A percentile compares a stretch with the other conserved stretches of the same genome.
Conservation (phyloP, 2,329 filamentous ascomycete species). For the Cladophialophora psammophila region DNA sequence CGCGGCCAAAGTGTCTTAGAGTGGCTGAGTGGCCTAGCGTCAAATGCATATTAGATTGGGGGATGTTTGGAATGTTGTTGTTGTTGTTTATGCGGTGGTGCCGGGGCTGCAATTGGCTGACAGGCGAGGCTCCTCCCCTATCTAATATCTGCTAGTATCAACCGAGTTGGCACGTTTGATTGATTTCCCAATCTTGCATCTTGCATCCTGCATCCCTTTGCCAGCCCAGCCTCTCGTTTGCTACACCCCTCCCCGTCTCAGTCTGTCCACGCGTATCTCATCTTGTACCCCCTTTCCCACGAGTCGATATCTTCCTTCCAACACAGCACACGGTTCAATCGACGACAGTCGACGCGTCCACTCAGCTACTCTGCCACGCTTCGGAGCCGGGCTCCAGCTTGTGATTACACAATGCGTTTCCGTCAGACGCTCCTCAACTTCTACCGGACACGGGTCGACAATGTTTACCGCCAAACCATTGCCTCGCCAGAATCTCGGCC, state of each 20-base stretch:
- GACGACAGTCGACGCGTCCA: constrained; percentile 29
- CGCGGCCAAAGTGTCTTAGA: not conserved
- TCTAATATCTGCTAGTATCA: too few species aligned
- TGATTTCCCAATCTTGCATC: constrained; percentile 24
- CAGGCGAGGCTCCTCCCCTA: not conserved
- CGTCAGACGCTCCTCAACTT: constrained; percentile 40
- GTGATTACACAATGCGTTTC: constrained; percentile 37
- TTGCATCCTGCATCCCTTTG: constrained; percentile 19
- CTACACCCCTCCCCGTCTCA: constrained; percentile 4
- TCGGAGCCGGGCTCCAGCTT: constrained; percentile 6
- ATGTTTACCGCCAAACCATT: not conserved
- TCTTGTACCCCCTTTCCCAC: not conserved
- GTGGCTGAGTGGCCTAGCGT: not conserved
- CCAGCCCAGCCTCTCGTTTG: constrained; percentile 26
- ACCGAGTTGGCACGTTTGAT: constrained; percentile 10
- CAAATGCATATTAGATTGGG: not conserved
- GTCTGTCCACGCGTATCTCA: constrained; percentile 21
- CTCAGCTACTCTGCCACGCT: not conserved
- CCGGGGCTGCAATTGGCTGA: constrained; percentile 11
- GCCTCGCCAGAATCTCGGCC: constrained; percentile 20
- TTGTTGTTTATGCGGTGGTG: constrained; percentile 11
- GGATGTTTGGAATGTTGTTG: constrained; percentile 11
- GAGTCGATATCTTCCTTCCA: not conserved
- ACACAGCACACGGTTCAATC: not conserved
- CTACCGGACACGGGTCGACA: constrained; percentile 22